phyloP scores from a whole-genome alignment of 2,329 filamentous ascomycete genomes.

The Arthroderma sp. region DNA sequence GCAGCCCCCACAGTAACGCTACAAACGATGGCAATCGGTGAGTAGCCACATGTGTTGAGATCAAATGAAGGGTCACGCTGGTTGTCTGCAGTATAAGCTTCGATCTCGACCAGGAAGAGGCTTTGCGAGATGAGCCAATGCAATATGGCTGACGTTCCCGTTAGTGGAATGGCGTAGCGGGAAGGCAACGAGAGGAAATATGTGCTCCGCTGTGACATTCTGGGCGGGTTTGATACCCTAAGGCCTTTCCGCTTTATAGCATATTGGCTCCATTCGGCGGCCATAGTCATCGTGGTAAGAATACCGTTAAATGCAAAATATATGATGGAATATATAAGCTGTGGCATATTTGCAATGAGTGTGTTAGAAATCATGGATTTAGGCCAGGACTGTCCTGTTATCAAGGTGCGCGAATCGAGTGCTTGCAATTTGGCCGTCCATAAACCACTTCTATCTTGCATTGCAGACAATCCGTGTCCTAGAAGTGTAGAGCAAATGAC shows the following conservation, averaged over 20 bases:
- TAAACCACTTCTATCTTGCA: not conserved
- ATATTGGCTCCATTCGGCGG: slow-evolving; percentile 39
- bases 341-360: slow-evolving; percentile 27
- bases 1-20: slow-evolving; percentile 12
- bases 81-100: slow-evolving; percentile 23
- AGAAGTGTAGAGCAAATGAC: not conserved
- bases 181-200: slow-evolving; percentile 39
- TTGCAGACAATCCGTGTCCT: not conserved
- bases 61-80: slow-evolving; percentile 7
- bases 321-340: slow-evolving; percentile 26
- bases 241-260: slow-evolving; percentile 29
- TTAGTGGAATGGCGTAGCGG: slow-evolving; percentile 34
- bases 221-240: slow-evolving; percentile 26
- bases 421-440: not conserved
- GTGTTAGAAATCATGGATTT: not conserved
- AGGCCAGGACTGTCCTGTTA: not conserved
- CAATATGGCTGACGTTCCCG: slow-evolving; percentile 26
- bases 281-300: slow-evolving; percentile 37
- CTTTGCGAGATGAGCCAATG: slow-evolving; percentile 42
- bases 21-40: slow-evolving; percentile 16
- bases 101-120: slow-evolving; percentile 27
- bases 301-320: slow-evolving; percentile 28
- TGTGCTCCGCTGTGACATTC: slow-evolving; percentile 31
- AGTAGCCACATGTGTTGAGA: slow-evolving; percentile 17
- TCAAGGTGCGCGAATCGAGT: not conserved